These are phyloP conservation scores for Eucalyptus shirleyi DNA, from an alignment of 345 rosid genomes.

Conservation along the genomic window DNA sequence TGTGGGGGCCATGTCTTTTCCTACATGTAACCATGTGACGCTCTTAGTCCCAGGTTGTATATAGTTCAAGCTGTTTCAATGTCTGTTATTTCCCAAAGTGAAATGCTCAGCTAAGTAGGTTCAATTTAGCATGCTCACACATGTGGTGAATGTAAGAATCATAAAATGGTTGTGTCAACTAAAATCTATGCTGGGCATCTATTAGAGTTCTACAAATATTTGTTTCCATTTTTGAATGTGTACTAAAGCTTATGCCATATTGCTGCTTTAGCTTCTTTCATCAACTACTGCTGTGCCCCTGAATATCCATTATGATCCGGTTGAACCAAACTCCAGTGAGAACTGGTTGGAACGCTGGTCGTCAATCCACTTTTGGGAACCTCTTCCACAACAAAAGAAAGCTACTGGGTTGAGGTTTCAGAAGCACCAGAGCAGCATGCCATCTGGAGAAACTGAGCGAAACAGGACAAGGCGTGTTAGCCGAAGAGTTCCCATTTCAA, in stretches of 20 bases:
- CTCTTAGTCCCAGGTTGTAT: not conserved
- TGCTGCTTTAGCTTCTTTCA: not conserved
- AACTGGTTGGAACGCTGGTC: slow-evolving; percentile 5
- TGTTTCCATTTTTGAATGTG: not conserved
- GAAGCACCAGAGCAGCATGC: not conserved
- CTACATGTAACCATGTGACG: not conserved
- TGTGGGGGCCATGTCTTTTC: not conserved
- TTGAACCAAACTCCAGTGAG: not conserved
- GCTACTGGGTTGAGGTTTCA: not conserved
- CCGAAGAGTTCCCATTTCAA: not conserved
- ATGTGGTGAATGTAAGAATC: not conserved
- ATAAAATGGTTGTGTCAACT: not conserved
- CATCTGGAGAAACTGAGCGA: not conserved
- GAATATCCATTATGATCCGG: not conserved
- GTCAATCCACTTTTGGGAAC: not conserved
- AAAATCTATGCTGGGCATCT: not conserved
- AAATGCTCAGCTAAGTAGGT: not conserved
- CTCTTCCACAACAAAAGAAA: not conserved
- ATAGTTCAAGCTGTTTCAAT: not conserved
- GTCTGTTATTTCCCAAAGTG: not conserved
- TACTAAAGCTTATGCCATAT: not conserved
- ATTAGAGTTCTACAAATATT: not conserved
- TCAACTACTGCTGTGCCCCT: not conserved
- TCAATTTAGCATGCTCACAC: not conserved
- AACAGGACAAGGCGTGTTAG: not conserved